Base-by-base conservation (phyloP, 495 filamentous ascomycete species). In the Jackrogersella multiformis region DNA sequence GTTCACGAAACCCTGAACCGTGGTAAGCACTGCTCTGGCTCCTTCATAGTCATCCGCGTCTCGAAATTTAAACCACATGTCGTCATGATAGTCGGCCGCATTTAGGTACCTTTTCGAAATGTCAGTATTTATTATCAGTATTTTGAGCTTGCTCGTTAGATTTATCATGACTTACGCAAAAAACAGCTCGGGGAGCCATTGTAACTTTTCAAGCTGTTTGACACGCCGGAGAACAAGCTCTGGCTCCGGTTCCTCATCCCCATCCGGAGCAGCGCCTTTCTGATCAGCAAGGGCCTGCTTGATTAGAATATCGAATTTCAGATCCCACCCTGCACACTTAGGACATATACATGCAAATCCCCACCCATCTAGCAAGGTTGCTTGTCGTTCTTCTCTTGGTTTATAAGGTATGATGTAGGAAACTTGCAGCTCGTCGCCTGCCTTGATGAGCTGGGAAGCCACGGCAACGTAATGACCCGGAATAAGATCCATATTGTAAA, bases 131-230 rank as follows among this genome's bases (percentile, higher is more conserved):
- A n/a, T n/a, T n/a, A n/a, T n/a, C n/a, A n/a, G n/a, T 13, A 9
- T 35, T 35, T 2, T 12, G 32, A 41, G n/a, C 3, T 41, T n/a
- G n/a, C 16, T 41, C 7, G 16, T 24, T 45, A 24, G 12, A 5
- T 4, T 16, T 9, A 35, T 35, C 7, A 21, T 16, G 5, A 69
- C 66, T 69, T 56, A 69, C 66, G 59, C 66, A 23, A 69, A 69
- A 39, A 18, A 69, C 44, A 64, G 44, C 12, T 54, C 58, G 8
- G n/a, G 23, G 12, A 5, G 4, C 60, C 53, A 55, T 0, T 18
- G 6, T 3, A 64, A 28, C 2, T n/a, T 1, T 10, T 30, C 16
- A 34, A 68, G 41, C 20, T 44, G 2, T 10, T 18, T 12, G 9
- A 38, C 1, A 5, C 64, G 52, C 13, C 26, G 36, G 10, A 20